phyloP scores from a whole-genome alignment of 2,329 filamentous ascomycete genomes.

The Neocatenulostroma microsporum region DNA sequence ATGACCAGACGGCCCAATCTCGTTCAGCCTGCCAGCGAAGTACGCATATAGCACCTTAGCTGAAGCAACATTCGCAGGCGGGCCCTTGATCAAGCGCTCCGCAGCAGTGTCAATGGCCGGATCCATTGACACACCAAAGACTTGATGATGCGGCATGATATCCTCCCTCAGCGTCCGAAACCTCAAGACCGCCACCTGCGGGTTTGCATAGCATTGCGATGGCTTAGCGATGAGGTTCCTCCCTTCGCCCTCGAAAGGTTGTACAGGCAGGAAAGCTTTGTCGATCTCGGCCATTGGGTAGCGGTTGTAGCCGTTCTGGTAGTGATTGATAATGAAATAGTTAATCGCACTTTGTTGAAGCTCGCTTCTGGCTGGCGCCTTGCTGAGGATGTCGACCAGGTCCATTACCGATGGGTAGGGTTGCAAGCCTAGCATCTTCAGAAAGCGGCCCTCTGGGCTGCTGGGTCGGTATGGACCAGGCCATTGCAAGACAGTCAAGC shows the following conservation, averaged over 20 bases:
- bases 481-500: conserved; percentile 75
- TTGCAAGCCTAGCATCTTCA: conserved; percentile 65
- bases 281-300: conserved; percentile 50
- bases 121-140: conserved; percentile 78
- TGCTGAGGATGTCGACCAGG: conserved; percentile 69
- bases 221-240: conserved; percentile 57
- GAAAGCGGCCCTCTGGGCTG: conserved; percentile 66
- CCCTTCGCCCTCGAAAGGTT: conserved; percentile 55
- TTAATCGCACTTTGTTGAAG: conserved; percentile 63
- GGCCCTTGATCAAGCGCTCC: conserved; percentile 60
- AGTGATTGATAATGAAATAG: conserved; percentile 76
- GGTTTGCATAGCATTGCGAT: conserved; percentile 73
- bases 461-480: conserved; percentile 60
- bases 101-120: conserved; percentile 73
- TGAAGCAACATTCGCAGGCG: conserved; percentile 58
- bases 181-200: conserved; percentile 65
- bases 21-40: conserved; percentile 66
- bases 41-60: conserved; percentile 74
- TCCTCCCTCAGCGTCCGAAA: conserved; percentile 71
- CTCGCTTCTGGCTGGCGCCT: conserved; percentile 47
- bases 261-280: conserved; percentile 56
- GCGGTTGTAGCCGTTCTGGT: conserved; percentile 63
- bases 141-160: conserved; percentile 69
- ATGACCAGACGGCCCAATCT: conserved; percentile 54
- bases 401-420: conserved; percentile 63